phyloP scores from a whole-genome alignment of 306 rosid species.

The Vigna radiata region DNA sequence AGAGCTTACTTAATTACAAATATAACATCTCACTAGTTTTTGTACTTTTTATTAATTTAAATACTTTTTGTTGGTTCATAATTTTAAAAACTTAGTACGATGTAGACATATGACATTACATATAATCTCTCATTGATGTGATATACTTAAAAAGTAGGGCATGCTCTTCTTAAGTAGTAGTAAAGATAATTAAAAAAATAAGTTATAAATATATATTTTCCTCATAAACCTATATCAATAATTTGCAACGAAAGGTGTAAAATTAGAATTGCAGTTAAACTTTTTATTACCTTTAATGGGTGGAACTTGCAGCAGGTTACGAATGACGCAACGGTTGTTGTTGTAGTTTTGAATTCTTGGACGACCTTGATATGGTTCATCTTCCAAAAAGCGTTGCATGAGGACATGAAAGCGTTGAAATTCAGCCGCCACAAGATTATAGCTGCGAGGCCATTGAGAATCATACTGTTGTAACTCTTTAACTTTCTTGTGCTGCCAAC shows the following conservation, averaged over 20 bases:
- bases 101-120: not conserved
- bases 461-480: slow-evolving; percentile 53
- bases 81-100: too few relatives aligned
- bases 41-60: not conserved
- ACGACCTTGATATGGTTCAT: slow-evolving; percentile 69
- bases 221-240: too few relatives aligned
- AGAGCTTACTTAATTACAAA: not conserved
- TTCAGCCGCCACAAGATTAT: slow-evolving; percentile 67
- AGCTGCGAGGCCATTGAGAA: slow-evolving; percentile 45
- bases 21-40: not conserved
- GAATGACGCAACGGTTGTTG: slow-evolving; percentile 61
- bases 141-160: too few relatives aligned
- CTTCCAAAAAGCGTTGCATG: slow-evolving; percentile 69
- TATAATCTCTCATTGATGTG: not conserved
- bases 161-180: too few relatives aligned
- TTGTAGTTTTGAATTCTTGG: slow-evolving; percentile 69
- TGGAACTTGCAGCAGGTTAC: slow-evolving; percentile 75
- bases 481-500: slow-evolving; percentile 74
- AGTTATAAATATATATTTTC: too few relatives aligned
- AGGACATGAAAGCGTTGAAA: slow-evolving; percentile 76
- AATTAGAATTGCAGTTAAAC: not conserved
- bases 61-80: not conserved
- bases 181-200: not conserved
- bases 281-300: slow-evolving; percentile 57
- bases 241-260: too few relatives aligned